Evolutionary conservation across 75 land plant species (phyloP), one percentile per base, ranked within the genome.

Genomic region (Cunninghamia lanceolata): DNA sequence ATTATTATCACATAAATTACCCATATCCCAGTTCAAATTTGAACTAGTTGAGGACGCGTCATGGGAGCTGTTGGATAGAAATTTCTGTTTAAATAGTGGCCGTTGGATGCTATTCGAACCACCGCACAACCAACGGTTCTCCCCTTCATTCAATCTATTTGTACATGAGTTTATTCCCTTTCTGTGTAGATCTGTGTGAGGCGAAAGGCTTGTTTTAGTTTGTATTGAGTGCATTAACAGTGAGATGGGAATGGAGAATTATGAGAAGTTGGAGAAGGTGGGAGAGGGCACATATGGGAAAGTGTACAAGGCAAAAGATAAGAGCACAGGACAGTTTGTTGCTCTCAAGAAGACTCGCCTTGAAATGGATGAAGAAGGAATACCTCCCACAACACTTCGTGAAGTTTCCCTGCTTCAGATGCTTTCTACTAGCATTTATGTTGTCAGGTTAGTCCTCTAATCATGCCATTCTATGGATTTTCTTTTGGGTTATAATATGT

Each of bases 271-370:
- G 73, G 92, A 92, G 92, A 95, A 95, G 93, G 93, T 95, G 3
- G 96, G 96, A 40, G 94, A 94, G 86, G 96, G 94, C 42, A 91
- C 97, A 53, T 95, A 95, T 83, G 97, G 97, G 81, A 95, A 95
- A 88, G 97, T 95, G 75, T 94, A 94, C 93, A 95, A 95, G 90
- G 99, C 98, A n/a, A 88, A 88, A 63, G 97, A 97, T 89, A 93
- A 89, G 91, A 86, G 54, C 52, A 90, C 94, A 0, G 96, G 96
- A 21, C 94, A 89, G 78, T 74, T 95, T 42, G 96, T 95, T n/a
- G 96, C 96, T 28, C 90, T 95, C 78, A 95, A 95, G 94, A 94
- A 94, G 91, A 94, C 95, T 38, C 83, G 94, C 28, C 87, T 95
- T 59, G 95, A 94, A 75, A 94, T 93, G 94, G 94, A 91, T 86